Evolutionary conservation across 1,284 basidiomycete genomes (phyloP).

Genomic region (Leccinum subrobustum): DNA sequence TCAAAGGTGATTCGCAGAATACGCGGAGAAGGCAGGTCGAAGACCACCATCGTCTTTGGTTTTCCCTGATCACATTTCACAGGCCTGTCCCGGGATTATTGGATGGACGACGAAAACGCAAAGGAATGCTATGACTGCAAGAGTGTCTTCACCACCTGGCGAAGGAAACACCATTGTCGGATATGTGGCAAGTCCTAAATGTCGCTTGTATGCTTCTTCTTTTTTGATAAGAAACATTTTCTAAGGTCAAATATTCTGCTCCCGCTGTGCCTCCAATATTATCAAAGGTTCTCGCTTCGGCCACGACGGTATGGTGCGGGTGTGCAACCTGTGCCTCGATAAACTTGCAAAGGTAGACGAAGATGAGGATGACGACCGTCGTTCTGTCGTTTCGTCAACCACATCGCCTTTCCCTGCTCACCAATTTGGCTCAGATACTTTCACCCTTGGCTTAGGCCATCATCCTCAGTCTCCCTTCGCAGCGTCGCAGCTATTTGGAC

Average conservation of each 20-base stretch:
- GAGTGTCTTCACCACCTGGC: constrained; percentile 88
- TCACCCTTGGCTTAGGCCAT: constrained; percentile 46
- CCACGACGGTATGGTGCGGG: constrained; percentile 87
- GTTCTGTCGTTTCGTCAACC: constrained; percentile 69
- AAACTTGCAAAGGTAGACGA: constrained; percentile 81
- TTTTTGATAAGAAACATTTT: constrained; percentile 4
- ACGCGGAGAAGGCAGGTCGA: constrained; percentile 72
- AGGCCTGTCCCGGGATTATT: constrained; percentile 87
- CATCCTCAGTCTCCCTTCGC: constrained; percentile 84
- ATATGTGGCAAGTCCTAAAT: constrained; percentile 71
- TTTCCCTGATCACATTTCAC: constrained; percentile 14
- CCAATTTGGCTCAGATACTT: constrained; percentile 43
- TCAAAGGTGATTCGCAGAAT: constrained; percentile 88
- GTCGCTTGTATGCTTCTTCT: background rate
- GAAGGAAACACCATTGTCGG: constrained; percentile 92
- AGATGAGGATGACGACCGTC: constrained; percentile 79
- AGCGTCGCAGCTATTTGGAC: constrained; percentile 81
- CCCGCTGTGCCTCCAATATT: constrained; percentile 94
- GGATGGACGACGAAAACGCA: constrained; percentile 97
- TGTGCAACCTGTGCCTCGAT: constrained; percentile 92
- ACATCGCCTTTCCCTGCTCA: constrained; percentile 50
- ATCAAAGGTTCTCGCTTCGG: constrained; percentile 95
- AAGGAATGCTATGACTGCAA: constrained; percentile 96
- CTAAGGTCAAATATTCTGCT: constrained; percentile 90
- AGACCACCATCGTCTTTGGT: background rate